Percentiles rank a stretch among this genome's conserved stretches.
Conservation (phyloP, 495 filamentous ascomycete genomes). For the Extremus antarcticus region DNA sequence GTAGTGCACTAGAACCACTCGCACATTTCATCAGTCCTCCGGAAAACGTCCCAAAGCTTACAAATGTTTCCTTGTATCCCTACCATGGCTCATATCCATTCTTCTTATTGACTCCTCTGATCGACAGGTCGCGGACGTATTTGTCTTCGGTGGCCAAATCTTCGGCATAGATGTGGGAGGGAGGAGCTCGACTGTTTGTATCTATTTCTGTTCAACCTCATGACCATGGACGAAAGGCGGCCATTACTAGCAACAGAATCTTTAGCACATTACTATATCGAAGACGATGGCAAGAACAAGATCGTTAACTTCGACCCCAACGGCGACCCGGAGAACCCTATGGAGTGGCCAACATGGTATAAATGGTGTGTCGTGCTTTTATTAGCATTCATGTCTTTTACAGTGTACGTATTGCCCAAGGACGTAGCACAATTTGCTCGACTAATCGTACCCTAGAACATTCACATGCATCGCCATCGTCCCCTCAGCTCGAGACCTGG, state of each 20-base stretch:
- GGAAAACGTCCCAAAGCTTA: no score
- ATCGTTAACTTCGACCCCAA: conserved; percentile 2
- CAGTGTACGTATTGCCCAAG: conserved; percentile 34
- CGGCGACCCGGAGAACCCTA: conserved; percentile 36
- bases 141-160: no score
- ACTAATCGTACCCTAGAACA: conserved; percentile 26
- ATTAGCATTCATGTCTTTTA: conserved; percentile 42
- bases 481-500: conserved; percentile 41
- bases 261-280: background rate
- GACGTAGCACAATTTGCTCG: background rate
- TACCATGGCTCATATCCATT: no score
- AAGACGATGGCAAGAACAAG: background rate
- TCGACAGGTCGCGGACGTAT: no score
- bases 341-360: conserved; percentile 39
- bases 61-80: no score
- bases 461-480: conserved; percentile 47
- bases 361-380: conserved; percentile 40
- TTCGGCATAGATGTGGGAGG: no score
- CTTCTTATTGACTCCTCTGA: no score
- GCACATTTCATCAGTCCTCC: no score
- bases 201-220: background rate
- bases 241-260: background rate
- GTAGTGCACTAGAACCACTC: no score
- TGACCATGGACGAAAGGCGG: background rate
- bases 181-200: no score